Percentiles rank a stretch among this genome's conserved stretches.
Conservation (phyloP, 2,329 filamentous ascomycete species). For the Pestalotiopsis sp. region DNA sequence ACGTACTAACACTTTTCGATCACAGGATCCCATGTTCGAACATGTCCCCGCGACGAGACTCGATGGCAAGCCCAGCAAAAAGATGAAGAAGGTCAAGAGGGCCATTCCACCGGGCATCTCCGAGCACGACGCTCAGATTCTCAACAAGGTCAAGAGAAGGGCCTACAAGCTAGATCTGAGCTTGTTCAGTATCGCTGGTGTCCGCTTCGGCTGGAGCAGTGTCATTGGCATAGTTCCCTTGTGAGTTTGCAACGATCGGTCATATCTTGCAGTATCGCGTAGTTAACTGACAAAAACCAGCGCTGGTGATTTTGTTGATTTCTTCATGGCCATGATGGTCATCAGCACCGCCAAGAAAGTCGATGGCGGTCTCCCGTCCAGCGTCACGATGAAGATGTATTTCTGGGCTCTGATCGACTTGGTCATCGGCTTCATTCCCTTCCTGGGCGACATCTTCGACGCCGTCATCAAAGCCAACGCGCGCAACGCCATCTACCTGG, state of each 20-base stretch:
- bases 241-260: constrained; percentile 51
- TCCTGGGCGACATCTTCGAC: constrained; percentile 76
- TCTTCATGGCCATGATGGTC: constrained; percentile 74
- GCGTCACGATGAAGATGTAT: constrained; percentile 71
- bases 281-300: constrained; percentile 42
- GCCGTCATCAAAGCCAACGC: constrained; percentile 76
- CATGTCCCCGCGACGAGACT: constrained; percentile 74
- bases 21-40: constrained; percentile 88
- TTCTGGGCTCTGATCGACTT: constrained; percentile 80
- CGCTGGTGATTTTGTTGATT: constrained; percentile 75
- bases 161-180: constrained; percentile 86
- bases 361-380: constrained; percentile 72
- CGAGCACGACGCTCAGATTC: constrained; percentile 76
- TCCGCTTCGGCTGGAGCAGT: constrained; percentile 87
- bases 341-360: constrained; percentile 72
- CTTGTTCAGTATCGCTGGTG: constrained; percentile 78
- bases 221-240: constrained; percentile 83
- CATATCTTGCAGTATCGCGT: background rate
- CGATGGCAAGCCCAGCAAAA: constrained; percentile 66
- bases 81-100: constrained; percentile 83
- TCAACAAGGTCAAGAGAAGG: constrained; percentile 82
- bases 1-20: background rate
- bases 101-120: constrained; percentile 83
- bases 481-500: constrained; percentile 71
- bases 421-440: constrained; percentile 71